Evolutionary conservation across 441 rosid species (phyloP).

Genomic region (Bocquillonia castaneifolia): DNA sequence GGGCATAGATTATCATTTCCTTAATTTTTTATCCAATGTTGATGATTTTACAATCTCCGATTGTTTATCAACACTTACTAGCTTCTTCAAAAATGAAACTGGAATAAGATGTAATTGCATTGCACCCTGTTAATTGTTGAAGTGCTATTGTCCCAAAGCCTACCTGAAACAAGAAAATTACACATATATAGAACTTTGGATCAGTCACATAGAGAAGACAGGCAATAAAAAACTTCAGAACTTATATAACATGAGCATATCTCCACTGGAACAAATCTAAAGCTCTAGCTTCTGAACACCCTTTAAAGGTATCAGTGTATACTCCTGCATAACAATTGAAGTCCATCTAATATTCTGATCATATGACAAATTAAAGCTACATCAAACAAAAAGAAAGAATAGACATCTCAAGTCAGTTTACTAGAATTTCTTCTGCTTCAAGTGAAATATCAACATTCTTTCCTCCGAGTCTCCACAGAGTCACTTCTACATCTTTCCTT

Average conservation of each 20-base stretch:
- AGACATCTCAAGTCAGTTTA: slow-evolving; percentile 16
- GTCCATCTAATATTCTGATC: too few relatives aligned
- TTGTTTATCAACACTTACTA: slow-evolving; percentile 19
- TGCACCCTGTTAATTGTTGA: slow-evolving; percentile 35
- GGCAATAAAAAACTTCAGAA: neutral
- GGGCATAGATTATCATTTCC: neutral
- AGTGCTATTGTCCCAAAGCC: slow-evolving; percentile 34
- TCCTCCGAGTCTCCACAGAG: slow-evolving; percentile 52
- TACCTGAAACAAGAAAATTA: slow-evolving; percentile 16
- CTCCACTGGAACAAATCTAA: slow-evolving; percentile 38
- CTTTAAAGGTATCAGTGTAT: slow-evolving; percentile 29
- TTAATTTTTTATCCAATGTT: too few relatives aligned
- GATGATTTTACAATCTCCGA: too few relatives aligned
- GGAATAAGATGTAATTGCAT: slow-evolving; percentile 22
- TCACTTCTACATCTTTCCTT: slow-evolving; percentile 36
- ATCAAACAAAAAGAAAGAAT: neutral
- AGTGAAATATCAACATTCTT: slow-evolving; percentile 35
- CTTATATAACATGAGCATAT: slow-evolving; percentile 39
- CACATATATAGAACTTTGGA: neutral
- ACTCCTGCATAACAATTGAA: too few relatives aligned
- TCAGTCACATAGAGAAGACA: neutral
- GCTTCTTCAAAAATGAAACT: slow-evolving; percentile 33
- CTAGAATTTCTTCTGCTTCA: slow-evolving; percentile 52
- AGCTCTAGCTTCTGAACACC: slow-evolving; percentile 30
- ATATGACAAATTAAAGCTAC: too few relatives aligned